phyloP scores from a whole-genome alignment of 2,329 filamentous ascomycete species.

The Arachnomyces sp. region DNA sequence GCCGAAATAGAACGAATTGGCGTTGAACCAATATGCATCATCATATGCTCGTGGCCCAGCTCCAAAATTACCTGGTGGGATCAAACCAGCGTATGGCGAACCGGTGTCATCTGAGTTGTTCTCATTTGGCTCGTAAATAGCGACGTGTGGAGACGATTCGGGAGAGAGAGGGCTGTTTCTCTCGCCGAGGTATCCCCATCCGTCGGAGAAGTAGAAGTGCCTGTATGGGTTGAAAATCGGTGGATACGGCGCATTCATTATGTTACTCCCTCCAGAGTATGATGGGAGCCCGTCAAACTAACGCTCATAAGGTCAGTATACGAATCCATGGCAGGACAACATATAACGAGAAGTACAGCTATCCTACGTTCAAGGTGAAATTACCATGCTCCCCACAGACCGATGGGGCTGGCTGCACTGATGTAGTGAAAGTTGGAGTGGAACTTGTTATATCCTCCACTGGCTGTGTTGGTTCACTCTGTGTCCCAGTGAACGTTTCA shows the following conservation, averaged over 20 bases:
- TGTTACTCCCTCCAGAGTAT: slow-evolving; percentile 15
- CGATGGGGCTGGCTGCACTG: slow-evolving; percentile 1
- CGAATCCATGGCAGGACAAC: neutral
- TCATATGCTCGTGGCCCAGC: slow-evolving; percentile 36
- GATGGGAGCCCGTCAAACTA: slow-evolving; percentile 23
- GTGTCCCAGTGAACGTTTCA: too few species aligned
- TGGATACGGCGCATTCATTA: slow-evolving; percentile 23
- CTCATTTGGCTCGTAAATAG: slow-evolving; percentile 37
- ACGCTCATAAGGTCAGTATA: neutral
- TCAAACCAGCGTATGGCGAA: slow-evolving; percentile 19
- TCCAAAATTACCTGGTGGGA: slow-evolving; percentile 39
- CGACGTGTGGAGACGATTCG: slow-evolving; percentile 38
- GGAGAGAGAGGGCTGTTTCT: slow-evolving; percentile 38
- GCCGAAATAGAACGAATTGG: slow-evolving; percentile 38
- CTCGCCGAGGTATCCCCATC: slow-evolving; percentile 42
- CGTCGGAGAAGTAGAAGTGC: slow-evolving; percentile 44
- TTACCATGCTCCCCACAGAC: slow-evolving; percentile 12
- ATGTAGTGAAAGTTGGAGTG: neutral
- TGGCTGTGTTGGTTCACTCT: too few species aligned
- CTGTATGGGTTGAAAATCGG: slow-evolving; percentile 43
- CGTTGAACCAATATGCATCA: slow-evolving; percentile 44
- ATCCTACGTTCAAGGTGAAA: slow-evolving; percentile 13
- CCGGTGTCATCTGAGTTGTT: slow-evolving; percentile 16
- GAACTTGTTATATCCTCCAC: neutral
- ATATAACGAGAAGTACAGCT: neutral